These are phyloP conservation scores for Volvox africanus DNA, from an alignment of 139 green algal genomes.

Conservation along the genomic window DNA sequence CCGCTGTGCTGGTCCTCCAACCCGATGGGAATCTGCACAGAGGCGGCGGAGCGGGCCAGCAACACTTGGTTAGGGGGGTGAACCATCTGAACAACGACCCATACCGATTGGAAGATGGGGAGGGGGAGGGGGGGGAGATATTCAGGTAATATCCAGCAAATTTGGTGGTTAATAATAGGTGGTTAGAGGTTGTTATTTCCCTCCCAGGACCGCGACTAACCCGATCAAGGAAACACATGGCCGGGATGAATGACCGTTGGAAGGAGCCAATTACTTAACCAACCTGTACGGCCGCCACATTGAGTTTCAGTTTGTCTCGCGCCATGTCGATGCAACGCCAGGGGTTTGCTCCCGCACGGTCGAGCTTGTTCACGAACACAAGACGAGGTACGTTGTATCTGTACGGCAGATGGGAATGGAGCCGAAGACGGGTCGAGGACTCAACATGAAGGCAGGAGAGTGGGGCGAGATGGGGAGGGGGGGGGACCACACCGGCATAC, in stretches of 20 bases:
- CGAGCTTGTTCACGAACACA: slow-evolving; percentile 96
- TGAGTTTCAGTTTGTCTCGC: slow-evolving; percentile 90
- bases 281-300: slow-evolving; percentile 90
- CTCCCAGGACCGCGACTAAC: too few relatives aligned
- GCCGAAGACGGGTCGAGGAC: not conserved
- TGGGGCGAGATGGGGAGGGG: not conserved
- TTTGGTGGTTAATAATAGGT: too few relatives aligned
- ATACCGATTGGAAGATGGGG: not conserved
- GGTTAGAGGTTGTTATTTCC: too few relatives aligned
- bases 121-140: not conserved
- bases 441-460: not conserved
- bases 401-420: slow-evolving; percentile 36
- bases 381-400: slow-evolving; percentile 93
- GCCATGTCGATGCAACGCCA: slow-evolving; percentile 87
- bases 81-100: not conserved
- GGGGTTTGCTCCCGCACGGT: slow-evolving; percentile 89
- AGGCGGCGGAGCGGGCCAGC: too few relatives aligned
- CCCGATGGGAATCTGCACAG: slow-evolving; percentile 86
- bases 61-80: too few relatives aligned
- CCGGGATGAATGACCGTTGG: too few relatives aligned
- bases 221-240: too few relatives aligned
- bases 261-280: not conserved
- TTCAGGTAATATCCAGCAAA: too few relatives aligned
- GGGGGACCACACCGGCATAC: not conserved
- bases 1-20: slow-evolving; percentile 91